These are phyloP conservation scores for Trypanosomatidae sp. DNA, from an alignment of 208 protist species.

Conservation along the genomic window DNA sequence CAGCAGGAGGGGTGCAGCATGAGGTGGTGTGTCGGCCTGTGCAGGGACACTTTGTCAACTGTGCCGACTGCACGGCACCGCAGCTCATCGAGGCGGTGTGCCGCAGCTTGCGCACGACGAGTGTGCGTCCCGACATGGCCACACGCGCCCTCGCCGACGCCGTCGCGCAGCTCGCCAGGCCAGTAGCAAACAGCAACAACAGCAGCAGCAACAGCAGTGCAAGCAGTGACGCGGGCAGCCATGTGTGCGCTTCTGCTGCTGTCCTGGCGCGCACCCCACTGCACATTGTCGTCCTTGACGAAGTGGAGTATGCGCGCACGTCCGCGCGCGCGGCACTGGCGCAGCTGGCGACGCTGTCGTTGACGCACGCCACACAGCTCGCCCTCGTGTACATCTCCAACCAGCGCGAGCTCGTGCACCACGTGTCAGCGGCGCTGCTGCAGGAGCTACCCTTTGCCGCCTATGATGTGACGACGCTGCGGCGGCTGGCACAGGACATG, in stretches of 20 bases:
- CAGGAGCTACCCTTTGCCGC: conserved; percentile 51
- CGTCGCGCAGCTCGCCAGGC: conserved; percentile 11
- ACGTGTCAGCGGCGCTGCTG: conserved; percentile 48
- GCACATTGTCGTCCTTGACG: conserved; percentile 64
- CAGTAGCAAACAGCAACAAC: not conserved
- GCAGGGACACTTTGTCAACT: conserved; percentile 73
- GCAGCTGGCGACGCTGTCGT: conserved; percentile 27
- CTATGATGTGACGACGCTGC: conserved; percentile 32
- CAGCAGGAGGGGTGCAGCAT: too few relatives aligned
- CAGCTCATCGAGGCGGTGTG: conserved; percentile 27
- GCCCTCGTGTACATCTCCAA: conserved; percentile 75
- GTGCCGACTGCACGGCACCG: conserved; percentile 36
- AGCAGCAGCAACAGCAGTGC: not conserved
- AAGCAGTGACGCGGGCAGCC: not conserved
- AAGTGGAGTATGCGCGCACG: conserved; percentile 58
- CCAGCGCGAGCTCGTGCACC: conserved; percentile 57
- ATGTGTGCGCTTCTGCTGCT: too few relatives aligned
- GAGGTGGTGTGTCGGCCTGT: conserved; percentile 15
- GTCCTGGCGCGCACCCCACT: conserved; percentile 4
- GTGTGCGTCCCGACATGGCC: conserved; percentile 14
- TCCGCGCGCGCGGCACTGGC: conserved; percentile 19
- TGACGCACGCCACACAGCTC: conserved; percentile 21
- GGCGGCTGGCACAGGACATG: conserved; percentile 12
- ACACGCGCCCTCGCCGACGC: conserved; percentile 14
- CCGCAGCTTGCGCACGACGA: conserved; percentile 18